Percentiles rank a stretch among this genome's conserved stretches.
Evolutionary conservation across 2,329 filamentous ascomycete genomes (phyloP).

Genomic region (Fusarium gaditjirri): DNA sequence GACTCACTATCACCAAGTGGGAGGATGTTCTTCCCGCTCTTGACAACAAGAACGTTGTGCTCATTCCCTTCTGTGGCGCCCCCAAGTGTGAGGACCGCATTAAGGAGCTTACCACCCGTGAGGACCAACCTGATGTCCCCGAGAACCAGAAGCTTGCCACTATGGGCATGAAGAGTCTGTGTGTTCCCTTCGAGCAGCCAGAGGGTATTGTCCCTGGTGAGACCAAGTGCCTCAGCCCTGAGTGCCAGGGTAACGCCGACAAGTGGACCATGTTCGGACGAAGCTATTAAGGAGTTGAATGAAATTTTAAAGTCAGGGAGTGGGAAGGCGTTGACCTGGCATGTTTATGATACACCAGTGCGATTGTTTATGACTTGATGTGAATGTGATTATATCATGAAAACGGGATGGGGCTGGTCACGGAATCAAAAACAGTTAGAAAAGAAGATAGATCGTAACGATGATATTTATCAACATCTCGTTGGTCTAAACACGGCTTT

Average conservation of each 20-base stretch:
- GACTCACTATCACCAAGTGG: constrained; percentile 86
- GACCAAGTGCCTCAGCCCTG: constrained; percentile 92
- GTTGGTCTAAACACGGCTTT: constrained; percentile 16
- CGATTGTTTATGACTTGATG: constrained; percentile 45
- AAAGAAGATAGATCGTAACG: constrained; percentile 39
- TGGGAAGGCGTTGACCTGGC: constrained; percentile 43
- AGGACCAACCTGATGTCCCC: constrained; percentile 64
- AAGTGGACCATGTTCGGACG: constrained; percentile 94
- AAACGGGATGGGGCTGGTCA: constrained; percentile 31
- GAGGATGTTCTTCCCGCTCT: constrained; percentile 89
- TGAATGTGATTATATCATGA: constrained; percentile 44
- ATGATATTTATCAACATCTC: constrained; percentile 27
- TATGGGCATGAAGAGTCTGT: constrained; percentile 77
- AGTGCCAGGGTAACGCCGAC: constrained; percentile 80
- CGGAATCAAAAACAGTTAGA: constrained; percentile 35
- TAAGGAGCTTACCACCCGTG: constrained; percentile 89
- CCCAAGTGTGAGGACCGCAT: constrained; percentile 90
- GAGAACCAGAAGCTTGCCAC: constrained; percentile 65
- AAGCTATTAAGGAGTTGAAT: constrained; percentile 62
- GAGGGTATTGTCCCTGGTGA: constrained; percentile 80
- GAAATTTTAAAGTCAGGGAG: constrained; percentile 38
- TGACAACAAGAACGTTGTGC: constrained; percentile 89
- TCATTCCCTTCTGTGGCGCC: constrained; percentile 90
- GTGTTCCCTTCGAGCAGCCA: constrained; percentile 85
- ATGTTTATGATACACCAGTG: constrained; percentile 47